A percentile compares a stretch with the other conserved stretches of the same genome.
Evolutionary conservation across 1,284 basidiomycete genomes (phyloP).

Genomic region (Pyrrhoderma noxium): DNA sequence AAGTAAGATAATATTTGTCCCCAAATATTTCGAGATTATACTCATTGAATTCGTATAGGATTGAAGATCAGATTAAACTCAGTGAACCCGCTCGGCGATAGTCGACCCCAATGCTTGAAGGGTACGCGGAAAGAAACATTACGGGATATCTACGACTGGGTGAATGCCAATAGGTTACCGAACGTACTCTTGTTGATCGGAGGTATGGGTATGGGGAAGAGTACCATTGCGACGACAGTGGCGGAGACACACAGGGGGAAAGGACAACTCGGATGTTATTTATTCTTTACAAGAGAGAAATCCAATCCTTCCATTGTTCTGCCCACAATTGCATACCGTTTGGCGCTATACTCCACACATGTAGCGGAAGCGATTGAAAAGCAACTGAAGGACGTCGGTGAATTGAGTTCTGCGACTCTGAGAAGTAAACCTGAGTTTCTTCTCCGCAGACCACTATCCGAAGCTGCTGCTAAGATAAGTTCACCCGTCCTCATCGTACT

Average conservation of each 20-base stretch:
- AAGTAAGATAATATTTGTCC: too few relatives aligned
- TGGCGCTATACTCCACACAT: conserved; percentile 17
- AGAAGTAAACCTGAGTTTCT: conserved; percentile 28
- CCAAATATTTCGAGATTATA: not conserved
- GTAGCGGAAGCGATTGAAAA: conserved; percentile 7
- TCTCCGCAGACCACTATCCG: conserved; percentile 17
- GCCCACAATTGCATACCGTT: conserved; percentile 21
- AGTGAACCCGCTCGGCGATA: not conserved
- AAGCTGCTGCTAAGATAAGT: conserved; percentile 18
- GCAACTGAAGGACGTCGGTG: conserved; percentile 3
- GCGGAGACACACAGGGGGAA: conserved; percentile 13
- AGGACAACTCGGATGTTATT: conserved; percentile 22
- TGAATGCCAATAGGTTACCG: conserved; percentile 12
- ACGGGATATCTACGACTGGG: conserved; percentile 21
- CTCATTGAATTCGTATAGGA: not conserved
- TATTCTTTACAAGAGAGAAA: conserved; percentile 24
- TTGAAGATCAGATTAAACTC: not conserved
- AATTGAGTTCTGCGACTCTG: conserved; percentile 8
- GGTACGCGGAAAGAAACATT: conserved; percentile 19
- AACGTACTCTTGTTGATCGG: conserved; percentile 20
- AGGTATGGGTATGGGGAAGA: conserved; percentile 21
- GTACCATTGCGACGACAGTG: conserved; percentile 22
- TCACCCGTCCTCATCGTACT: conserved; percentile 28
- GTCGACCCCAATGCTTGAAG: conserved; percentile 16
- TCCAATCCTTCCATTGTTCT: conserved; percentile 17